Evolutionary conservation across 1,139 yeast genomes (phyloP).

Genomic region (Candida glucosophila): DNA sequence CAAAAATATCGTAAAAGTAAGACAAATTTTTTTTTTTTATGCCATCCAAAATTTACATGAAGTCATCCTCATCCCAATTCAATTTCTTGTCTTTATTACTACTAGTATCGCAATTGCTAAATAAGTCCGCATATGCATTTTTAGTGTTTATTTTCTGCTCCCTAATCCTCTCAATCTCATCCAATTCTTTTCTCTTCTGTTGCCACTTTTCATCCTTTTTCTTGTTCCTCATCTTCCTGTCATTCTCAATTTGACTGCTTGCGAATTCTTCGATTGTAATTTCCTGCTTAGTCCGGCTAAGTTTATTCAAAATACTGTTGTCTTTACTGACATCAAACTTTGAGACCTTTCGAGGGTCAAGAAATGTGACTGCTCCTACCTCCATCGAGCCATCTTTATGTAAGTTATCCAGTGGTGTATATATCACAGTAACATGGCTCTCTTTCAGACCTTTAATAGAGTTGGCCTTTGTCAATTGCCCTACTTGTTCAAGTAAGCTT

Average conservation of each 20-base stretch:
- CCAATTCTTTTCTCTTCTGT: slow-evolving; percentile 16
- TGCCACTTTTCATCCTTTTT: slow-evolving; percentile 21
- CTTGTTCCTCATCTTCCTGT: slow-evolving; percentile 27
- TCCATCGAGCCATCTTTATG: slow-evolving; percentile 70
- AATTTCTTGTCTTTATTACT: slow-evolving; percentile 49
- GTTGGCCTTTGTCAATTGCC: slow-evolving; percentile 73
- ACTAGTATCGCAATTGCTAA: slow-evolving; percentile 34
- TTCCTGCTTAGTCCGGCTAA: slow-evolving; percentile 56
- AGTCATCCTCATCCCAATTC: slow-evolving; percentile 61
- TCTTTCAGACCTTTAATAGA: slow-evolving; percentile 73
- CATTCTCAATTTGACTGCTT: slow-evolving; percentile 30
- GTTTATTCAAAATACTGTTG: slow-evolving; percentile 54
- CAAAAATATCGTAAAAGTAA: too few species aligned
- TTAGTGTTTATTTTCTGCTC: slow-evolving; percentile 23
- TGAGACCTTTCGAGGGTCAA: slow-evolving; percentile 45
- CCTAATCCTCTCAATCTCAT: slow-evolving; percentile 2
- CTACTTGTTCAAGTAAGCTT: slow-evolving; percentile 49
- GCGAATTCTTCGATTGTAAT: slow-evolving; percentile 42
- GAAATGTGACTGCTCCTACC: slow-evolving; percentile 75
- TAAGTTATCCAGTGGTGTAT: slow-evolving; percentile 72
- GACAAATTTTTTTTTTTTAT: too few species aligned
- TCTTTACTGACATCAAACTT: slow-evolving; percentile 49
- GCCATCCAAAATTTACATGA: slow-evolving; percentile 26
- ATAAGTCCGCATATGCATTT: slow-evolving; percentile 53
- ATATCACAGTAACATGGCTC: slow-evolving; percentile 60